Evolutionary conservation across 1,139 yeast genomes (phyloP).

Genomic region (Candida sp.): DNA sequence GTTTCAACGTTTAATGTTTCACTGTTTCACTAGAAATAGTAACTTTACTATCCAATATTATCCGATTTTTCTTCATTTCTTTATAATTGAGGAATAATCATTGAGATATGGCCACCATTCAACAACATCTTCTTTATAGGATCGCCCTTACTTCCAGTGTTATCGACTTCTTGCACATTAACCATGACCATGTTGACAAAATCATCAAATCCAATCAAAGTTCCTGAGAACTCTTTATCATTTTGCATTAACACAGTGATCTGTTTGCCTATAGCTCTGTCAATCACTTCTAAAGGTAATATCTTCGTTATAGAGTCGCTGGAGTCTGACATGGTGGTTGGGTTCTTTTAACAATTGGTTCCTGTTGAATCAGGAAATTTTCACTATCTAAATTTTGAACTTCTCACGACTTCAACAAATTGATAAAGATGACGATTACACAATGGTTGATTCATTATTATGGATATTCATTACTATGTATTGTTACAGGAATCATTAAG

Average conservation of each 20-base stretch:
- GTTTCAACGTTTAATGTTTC: too few relatives aligned
- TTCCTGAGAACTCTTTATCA: conserved; percentile 79
- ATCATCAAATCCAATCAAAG: conserved; percentile 89
- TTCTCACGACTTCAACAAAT: not conserved
- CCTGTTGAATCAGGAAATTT: conserved; percentile 2
- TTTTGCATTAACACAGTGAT: conserved; percentile 78
- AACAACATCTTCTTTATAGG: conserved; percentile 68
- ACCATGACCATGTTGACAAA: conserved; percentile 90
- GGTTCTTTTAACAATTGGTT: not conserved
- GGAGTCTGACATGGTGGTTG: conserved; percentile 8
- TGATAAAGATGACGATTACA: too few relatives aligned
- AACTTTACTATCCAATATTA: too few relatives aligned
- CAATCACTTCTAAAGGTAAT: conserved; percentile 83
- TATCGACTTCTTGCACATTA: conserved; percentile 64
- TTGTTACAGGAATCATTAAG: not conserved
- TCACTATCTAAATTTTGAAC: not conserved
- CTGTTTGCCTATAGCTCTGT: conserved; percentile 77
- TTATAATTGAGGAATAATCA: conserved; percentile 40
- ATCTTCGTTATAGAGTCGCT: conserved; percentile 13
- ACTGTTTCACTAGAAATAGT: too few relatives aligned
- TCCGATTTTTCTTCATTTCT: too few relatives aligned
- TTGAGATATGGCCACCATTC: conserved; percentile 86
- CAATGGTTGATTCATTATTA: too few relatives aligned
- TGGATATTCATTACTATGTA: not conserved
- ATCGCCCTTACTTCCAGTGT: conserved; percentile 22